These are phyloP conservation scores for Colletotrichum tanaceti DNA, from an alignment of 2,329 filamentous ascomycete species.

Conservation along the genomic window DNA sequence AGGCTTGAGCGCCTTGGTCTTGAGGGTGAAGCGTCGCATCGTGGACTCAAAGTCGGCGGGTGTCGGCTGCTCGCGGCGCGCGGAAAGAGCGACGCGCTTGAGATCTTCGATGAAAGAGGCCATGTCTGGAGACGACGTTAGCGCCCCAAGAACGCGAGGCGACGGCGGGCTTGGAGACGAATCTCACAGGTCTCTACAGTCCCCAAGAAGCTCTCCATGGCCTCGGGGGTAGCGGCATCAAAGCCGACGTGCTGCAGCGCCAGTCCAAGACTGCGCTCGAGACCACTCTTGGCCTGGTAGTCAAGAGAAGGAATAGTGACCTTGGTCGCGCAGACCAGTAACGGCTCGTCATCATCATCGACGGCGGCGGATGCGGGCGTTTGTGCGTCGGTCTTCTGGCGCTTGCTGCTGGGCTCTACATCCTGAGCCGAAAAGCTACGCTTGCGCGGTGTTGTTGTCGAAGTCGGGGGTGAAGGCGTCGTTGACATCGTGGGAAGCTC, in stretches of 20 bases:
- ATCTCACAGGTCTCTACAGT: slow-evolving; percentile 68
- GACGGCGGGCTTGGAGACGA: background rate
- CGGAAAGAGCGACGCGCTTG: slow-evolving; percentile 58
- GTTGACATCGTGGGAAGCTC: slow-evolving; percentile 16
- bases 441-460: slow-evolving; percentile 26
- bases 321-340: slow-evolving; percentile 13
- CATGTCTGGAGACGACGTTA: slow-evolving; percentile 56
- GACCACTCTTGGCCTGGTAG: slow-evolving; percentile 53
- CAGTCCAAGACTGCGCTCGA: slow-evolving; percentile 67
- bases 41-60: slow-evolving; percentile 69
- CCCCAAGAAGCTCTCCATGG: slow-evolving; percentile 68
- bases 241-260: slow-evolving; percentile 70
- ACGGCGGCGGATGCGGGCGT: background rate
- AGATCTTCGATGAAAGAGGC: slow-evolving; percentile 61
- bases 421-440: slow-evolving; percentile 20
- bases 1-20: slow-evolving; percentile 63
- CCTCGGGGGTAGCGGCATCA: slow-evolving; percentile 63
- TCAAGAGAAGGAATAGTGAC: slow-evolving; percentile 45
- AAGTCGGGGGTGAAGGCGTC: slow-evolving; percentile 16
- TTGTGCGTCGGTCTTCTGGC: slow-evolving; percentile 24
- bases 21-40: slow-evolving; percentile 63
- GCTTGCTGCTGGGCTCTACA: slow-evolving; percentile 10
- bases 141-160: slow-evolving; percentile 31
- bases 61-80: slow-evolving; percentile 64
- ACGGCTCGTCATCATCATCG: slow-evolving; percentile 7